Conservation (phyloP, 2,329 filamentous ascomycete species). For the Aspergillus latus region DNA sequence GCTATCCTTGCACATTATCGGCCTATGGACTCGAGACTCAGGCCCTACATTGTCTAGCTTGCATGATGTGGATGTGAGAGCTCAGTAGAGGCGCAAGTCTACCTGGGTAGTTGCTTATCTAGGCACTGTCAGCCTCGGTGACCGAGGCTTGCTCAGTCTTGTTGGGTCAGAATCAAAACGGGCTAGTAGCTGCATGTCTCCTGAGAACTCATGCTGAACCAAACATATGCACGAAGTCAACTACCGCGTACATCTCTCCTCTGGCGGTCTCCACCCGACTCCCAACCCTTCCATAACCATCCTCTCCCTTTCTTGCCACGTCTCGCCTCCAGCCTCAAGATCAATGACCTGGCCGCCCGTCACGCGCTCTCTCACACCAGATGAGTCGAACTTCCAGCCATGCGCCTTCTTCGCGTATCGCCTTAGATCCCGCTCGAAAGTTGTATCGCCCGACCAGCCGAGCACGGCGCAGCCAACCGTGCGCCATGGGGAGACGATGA, state of each 20-base stretch:
- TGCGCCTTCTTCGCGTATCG: slow-evolving; percentile 72
- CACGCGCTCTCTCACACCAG: slow-evolving; percentile 69
- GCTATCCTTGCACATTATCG: too few relatives aligned
- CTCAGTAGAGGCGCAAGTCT: too few relatives aligned
- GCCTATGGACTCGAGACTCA: too few relatives aligned
- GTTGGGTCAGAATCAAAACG: too few relatives aligned
- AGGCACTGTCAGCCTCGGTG: too few relatives aligned
- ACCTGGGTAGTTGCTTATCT: too few relatives aligned
- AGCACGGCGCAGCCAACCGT: slow-evolving; percentile 84
- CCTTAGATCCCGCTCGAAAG: slow-evolving; percentile 83
- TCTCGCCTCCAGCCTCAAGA: slow-evolving; percentile 56
- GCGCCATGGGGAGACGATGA: slow-evolving; percentile 85
- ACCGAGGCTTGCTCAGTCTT: too few relatives aligned
- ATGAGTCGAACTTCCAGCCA: slow-evolving; percentile 85
- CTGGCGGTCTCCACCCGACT: slow-evolving; percentile 64
- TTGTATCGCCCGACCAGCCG: slow-evolving; percentile 86
- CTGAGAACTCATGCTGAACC: too few relatives aligned
- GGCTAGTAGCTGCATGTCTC: too few relatives aligned
- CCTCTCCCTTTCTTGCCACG: slow-evolving; percentile 71
- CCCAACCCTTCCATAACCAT: slow-evolving; percentile 76
- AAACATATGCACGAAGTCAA: too few relatives aligned
- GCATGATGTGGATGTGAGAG: too few relatives aligned
- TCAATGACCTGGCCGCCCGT: slow-evolving; percentile 70
- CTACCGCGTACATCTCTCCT: slow-evolving; percentile 66
- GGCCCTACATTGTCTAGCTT: too few relatives aligned